A percentile compares a stretch with the other conserved stretches of the same genome.
Evolutionary conservation across 2,329 filamentous ascomycete genomes (phyloP).

Genomic region (Aspergillus sergii): DNA sequence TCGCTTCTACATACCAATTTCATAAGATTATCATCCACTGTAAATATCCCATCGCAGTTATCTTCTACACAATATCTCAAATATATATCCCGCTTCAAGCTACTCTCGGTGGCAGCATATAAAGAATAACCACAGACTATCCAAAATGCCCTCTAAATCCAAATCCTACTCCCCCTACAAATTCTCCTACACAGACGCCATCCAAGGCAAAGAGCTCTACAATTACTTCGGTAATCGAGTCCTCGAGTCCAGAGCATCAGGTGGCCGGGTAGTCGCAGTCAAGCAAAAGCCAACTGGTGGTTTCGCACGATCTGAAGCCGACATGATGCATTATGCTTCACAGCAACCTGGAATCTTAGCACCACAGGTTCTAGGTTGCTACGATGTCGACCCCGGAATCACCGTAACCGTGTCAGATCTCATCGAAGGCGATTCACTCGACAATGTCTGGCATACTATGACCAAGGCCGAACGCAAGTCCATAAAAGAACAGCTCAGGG

Average conservation of each 20-base stretch:
- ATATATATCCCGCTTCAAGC: too few relatives aligned
- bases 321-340: background rate
- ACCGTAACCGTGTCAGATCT: background rate
- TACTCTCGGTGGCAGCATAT: too few relatives aligned
- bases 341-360: background rate
- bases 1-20: too few relatives aligned
- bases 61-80: too few relatives aligned
- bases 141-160: background rate
- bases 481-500: background rate
- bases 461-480: background rate
- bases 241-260: too few relatives aligned
- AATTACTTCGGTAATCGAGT: background rate
- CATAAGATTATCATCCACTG: too few relatives aligned
- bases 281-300: background rate
- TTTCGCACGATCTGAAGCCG: background rate
- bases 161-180: background rate
- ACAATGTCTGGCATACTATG: background rate
- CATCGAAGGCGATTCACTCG: background rate
- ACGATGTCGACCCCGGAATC: background rate
- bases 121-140: too few relatives aligned
- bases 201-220: background rate
- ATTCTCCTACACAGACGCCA: background rate
- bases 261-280: background rate
- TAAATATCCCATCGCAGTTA: too few relatives aligned
- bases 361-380: background rate